A percentile compares a stretch with the other conserved stretches of the same genome.
These are phyloP conservation scores for Jacaranda mimosifolia DNA, from an alignment of 257 asterid genomes.

Conservation along the genomic window DNA sequence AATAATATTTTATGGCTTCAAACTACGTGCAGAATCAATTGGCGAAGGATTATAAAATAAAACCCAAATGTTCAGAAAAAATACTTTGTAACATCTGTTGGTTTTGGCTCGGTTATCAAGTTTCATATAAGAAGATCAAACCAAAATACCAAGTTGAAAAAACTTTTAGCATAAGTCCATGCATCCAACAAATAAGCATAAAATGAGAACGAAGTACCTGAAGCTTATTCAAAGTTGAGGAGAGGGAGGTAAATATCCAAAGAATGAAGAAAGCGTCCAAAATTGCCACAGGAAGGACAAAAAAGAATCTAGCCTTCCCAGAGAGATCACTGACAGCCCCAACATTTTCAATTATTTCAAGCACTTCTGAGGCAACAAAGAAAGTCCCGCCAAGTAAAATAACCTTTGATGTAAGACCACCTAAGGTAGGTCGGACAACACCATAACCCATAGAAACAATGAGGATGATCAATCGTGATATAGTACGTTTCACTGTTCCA, in stretches of 20 bases:
- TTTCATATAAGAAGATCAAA: conserved; percentile 20
- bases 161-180: background rate
- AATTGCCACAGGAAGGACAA: conserved; percentile 89
- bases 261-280: conserved; percentile 97
- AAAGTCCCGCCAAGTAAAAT: conserved; percentile 90
- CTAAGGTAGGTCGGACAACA: conserved; percentile 94
- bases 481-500: conserved; percentile 87
- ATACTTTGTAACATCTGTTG: background rate
- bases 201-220: conserved; percentile 70
- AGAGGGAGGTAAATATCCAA: conserved; percentile 92
- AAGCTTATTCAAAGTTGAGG: conserved; percentile 89
- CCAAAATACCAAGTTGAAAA: conserved; percentile 3
- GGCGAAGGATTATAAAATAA: conserved; percentile 11
- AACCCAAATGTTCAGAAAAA: conserved; percentile 14
- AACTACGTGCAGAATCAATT: conserved; percentile 25
- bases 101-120: conserved; percentile 8
- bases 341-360: conserved; percentile 87
- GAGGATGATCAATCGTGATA: conserved; percentile 79
- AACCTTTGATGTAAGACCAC: conserved; percentile 96
- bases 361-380: conserved; percentile 87
- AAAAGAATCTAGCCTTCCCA: conserved; percentile 88
- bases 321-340: conserved; percentile 92
- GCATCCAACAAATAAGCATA: conserved; percentile 8
- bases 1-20: conserved; percentile 9
- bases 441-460: conserved; percentile 98